Evolutionary conservation across 2,329 filamentous ascomycete genomes (phyloP), one percentile per base, ranked within the genome.

Genomic region (Botryotinia convoluta): DNA sequence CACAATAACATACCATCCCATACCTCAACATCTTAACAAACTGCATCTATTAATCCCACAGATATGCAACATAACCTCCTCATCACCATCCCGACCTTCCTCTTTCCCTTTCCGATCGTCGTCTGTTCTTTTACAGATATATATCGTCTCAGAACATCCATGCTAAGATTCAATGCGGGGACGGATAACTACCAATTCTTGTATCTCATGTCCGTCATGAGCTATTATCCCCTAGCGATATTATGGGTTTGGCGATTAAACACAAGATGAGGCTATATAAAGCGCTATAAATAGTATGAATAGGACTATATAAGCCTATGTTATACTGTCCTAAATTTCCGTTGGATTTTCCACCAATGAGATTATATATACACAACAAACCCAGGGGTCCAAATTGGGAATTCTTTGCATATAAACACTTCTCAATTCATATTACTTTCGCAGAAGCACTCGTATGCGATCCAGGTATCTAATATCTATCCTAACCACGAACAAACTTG

Each of bases 381-480:
- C 59, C 39, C 32, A 57, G 14, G n/a, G 51, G n/a, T 18, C n/a
- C 51, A 18, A 57, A 57, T 57, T 29, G 14, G n/a, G 51, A 57
- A 57, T 29, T 8, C 14, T 57, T 57, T 57, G 51, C 51, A 57
- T 57, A 32, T 57, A 57, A 57, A 29, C 14, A 29, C 51, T 57
- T 57, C n/a, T 57, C 63, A 14, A 48, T 65, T 65, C 42, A 14
- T 32, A 22, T 57, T 29, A 18, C 14, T 18, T 57, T 32, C 59
- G 37, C 48, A 68, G 22, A 22, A 32, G 14, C 18, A 39, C 3
- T 57, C 22, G 45, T n/a, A 61, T 37, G 44, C 22, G 26, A 54
- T 54, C 65, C 48, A 54, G 48, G 16, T 57, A 29, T 68, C 35
- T 42, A 42, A 32, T 16, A 68, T 68, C 45, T 57, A 68, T 57